phyloP scores from a whole-genome alignment of 2,329 filamentous ascomycete species.

The Hymenoscyphus scutula region DNA sequence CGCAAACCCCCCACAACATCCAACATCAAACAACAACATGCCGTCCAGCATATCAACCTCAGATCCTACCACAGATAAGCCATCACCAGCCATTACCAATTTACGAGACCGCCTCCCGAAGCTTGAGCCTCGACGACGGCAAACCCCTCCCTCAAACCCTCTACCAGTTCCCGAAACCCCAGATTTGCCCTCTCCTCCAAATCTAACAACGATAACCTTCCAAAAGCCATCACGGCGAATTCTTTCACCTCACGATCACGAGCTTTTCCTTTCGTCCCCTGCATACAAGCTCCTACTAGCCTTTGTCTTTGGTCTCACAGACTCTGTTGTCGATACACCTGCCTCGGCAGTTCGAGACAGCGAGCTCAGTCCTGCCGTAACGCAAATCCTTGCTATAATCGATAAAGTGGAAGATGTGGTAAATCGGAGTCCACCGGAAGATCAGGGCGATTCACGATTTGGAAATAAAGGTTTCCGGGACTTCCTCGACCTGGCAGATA shows the following conservation, averaged over 20 bases:
- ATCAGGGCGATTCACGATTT: slow-evolving; percentile 86
- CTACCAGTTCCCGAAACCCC: slow-evolving; percentile 74
- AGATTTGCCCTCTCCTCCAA: slow-evolving; percentile 64
- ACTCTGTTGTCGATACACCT: slow-evolving; percentile 70
- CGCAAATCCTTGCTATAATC: slow-evolving; percentile 66
- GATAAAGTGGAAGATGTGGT: slow-evolving; percentile 67
- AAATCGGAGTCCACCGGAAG: slow-evolving; percentile 70
- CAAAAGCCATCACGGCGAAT: slow-evolving; percentile 73
- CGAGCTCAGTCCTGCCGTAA: slow-evolving; percentile 58
- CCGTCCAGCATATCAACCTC: slow-evolving; percentile 27
- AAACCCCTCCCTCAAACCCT: slow-evolving; percentile 50
- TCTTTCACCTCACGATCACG: slow-evolving; percentile 75
- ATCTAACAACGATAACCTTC: slow-evolving; percentile 59
- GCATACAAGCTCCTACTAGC: slow-evolving; percentile 74
- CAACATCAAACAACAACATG: slow-evolving; percentile 22
- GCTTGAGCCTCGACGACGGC: slow-evolving; percentile 62
- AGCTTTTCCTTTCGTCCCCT: slow-evolving; percentile 74
- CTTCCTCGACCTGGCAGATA: slow-evolving; percentile 69
- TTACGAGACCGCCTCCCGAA: slow-evolving; percentile 62
- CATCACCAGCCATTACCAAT: slow-evolving; percentile 41
- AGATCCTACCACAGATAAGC: slow-evolving; percentile 11
- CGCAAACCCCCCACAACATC: neutral
- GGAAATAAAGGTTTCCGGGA: slow-evolving; percentile 89
- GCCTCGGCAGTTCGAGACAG: slow-evolving; percentile 59
- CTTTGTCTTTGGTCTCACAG: slow-evolving; percentile 84